Evolutionary conservation across 306 rosid genomes (phyloP).

Genomic region (Carpinus viminea): DNA sequence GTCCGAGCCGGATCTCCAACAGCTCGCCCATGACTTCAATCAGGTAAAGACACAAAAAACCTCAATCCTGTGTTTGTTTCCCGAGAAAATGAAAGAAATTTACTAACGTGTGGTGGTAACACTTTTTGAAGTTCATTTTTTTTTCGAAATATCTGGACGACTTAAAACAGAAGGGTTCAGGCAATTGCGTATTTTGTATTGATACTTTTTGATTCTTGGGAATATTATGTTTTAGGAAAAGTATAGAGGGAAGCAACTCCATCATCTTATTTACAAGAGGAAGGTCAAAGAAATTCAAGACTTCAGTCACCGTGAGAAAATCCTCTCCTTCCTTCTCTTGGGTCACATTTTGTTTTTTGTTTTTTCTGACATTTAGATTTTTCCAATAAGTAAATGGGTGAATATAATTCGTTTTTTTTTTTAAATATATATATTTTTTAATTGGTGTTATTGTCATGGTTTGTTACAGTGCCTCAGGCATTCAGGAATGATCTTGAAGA

Average conservation of each 20-base stretch:
- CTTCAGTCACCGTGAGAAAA: constrained; percentile 58
- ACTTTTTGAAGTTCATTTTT: background rate
- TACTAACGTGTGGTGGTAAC: background rate
- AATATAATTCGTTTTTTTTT: background rate
- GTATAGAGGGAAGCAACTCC: constrained; percentile 86
- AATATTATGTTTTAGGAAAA: constrained; percentile 50
- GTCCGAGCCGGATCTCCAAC: constrained; percentile 79
- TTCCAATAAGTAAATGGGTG: background rate
- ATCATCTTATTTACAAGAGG: constrained; percentile 86
- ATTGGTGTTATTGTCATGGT: background rate
- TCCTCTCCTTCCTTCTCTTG: background rate
- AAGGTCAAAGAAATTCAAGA: constrained; percentile 78
- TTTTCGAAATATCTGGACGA: background rate
- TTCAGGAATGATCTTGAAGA: constrained; percentile 84
- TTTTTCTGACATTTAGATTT: background rate
- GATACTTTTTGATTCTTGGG: constrained; percentile 5
- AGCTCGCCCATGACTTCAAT: constrained; percentile 64
- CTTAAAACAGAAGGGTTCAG: too few species aligned
- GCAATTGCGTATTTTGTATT: background rate
- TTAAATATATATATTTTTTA: background rate
- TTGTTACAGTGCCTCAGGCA: constrained; percentile 69
- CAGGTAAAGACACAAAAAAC: constrained; percentile 55
- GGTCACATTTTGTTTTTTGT: background rate
- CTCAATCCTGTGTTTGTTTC: background rate
- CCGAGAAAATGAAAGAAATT: constrained; percentile 5